Base-by-base conservation (phyloP, 495 filamentous ascomycete genomes). In the Bacidia gigantensis region DNA sequence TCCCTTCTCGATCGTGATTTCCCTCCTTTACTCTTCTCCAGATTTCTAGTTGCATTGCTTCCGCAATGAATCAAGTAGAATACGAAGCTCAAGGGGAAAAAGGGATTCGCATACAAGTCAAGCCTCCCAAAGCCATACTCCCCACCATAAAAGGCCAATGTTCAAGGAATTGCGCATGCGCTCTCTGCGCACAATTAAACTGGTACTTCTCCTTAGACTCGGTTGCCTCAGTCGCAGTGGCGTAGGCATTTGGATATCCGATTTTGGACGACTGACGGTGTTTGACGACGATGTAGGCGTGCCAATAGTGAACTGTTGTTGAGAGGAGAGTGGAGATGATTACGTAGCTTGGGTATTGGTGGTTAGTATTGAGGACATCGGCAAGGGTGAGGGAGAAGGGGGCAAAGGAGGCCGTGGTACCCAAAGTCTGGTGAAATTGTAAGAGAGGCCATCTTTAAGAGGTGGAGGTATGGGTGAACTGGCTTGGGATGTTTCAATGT, bases 181-280 rank as follows among this genome's bases (percentile, higher is more conserved):
- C 79, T 49, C 84, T 78, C 64, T 88, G 84, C 39, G 81, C 80
- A 69, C 78, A 79, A 62, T 81, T 81, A 70, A 81, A 81, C 35
- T 57, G 43, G 45, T 58, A 60, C 12, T 55, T 50, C 17, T 59
- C 76, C 74, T 70, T 79, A 72, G 61, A 74, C 73, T 38, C 79
- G 58, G 81, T 80, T 29, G 67, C 66, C 49, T 75, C 75, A 61
- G 79, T 78, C 26, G 73, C 47, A 29, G 67, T 75, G 25, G 79
- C 83, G 60, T 86, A 89, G 60, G 69, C 52, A 62, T 73, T 79
- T 9, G 84, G 84, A 53, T 76, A 87, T 14, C 67, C 66, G 47
- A 87, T 62, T 39, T 76, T 72, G 59, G 78, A 73, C 1, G 56
- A 55, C 55, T 69, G 76, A 60, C 84, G 82, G 53, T 69, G 52